Evolutionary conservation across 1,284 basidiomycete genomes (phyloP), one percentile per base, ranked within the genome.

Genomic region (Boletus nobilissimus): DNA sequence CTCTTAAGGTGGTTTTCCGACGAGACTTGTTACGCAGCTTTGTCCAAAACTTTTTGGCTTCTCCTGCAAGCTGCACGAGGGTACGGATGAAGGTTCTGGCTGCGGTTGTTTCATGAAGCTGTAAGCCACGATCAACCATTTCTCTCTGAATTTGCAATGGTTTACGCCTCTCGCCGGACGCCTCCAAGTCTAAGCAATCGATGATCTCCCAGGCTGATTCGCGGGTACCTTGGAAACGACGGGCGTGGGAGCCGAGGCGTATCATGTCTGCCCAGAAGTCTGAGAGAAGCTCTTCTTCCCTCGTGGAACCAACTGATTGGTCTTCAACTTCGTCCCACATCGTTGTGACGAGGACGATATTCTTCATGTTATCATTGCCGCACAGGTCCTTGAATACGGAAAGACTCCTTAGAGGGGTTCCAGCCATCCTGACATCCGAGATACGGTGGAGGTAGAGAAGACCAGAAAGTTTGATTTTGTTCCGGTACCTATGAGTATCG

Each of bases 351-450:
- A 84, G 70, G 63, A 84, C 5, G 2, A 85, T 67, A 29, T 84
- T 85, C 73, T 77, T 77, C 57, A 84, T 34, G 34, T 73, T 78
- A 16, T 40, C 40, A 3, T 77, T 43, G 24, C 84, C 83, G 29
- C 84, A 86, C 43, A 86, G 34, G n/a, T 84, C 78, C 60, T 54
- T 77, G 71, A 86, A 82, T 51, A 84, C 71, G 5, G 73, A 29
- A 29, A 84, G 57, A 46, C 78, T 84, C 39, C 81, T 76, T 36
- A 76, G 63, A 39, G 84, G 76, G 9, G 83, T 81, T 22, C 89
- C 89, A 10, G 86, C 87, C 77, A 91, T 82, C 40, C 89, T 86
- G 77, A 84, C 83, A 78, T 90, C 90, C n/a, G 89, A 86, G 29
- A 85, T 84, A 6, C 78, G 83, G 65, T 86, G 83, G 70, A 85